Evolutionary conservation across 169 alveolate species (phyloP).

Genomic region (Plasmodium gaboni): DNA sequence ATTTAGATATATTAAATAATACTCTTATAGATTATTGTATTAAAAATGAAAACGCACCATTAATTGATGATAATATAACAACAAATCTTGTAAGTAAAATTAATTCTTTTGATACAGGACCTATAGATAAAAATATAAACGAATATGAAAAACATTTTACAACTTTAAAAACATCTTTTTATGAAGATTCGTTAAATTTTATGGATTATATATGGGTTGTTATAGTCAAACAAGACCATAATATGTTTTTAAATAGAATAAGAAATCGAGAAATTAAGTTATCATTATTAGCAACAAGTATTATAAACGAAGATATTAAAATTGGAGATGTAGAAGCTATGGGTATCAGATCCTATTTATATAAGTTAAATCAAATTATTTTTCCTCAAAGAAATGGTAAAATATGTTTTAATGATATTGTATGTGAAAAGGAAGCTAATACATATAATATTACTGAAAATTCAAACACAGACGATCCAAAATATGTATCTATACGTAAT

Average conservation of each 20-base stretch:
- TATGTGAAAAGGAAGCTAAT: conserved; percentile 2
- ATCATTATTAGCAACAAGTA: conserved; percentile 8
- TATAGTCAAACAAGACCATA: background rate
- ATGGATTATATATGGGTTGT: conserved; percentile 39
- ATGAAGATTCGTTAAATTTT: background rate
- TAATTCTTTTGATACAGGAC: conserved; percentile 6
- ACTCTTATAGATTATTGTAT: conserved; percentile 25
- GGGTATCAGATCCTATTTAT: conserved; percentile 16
- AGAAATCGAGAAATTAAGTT: background rate
- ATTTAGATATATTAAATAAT: conserved; percentile 18
- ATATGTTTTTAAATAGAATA: background rate
- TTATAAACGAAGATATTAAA: conserved; percentile 11
- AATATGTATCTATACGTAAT: conserved; percentile 3
- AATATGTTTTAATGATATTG: conserved; percentile 17
- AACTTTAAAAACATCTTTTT: conserved; percentile 1
- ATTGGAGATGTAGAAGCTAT: background rate
- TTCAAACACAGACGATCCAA: conserved; percentile 5
- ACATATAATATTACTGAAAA: conserved; percentile 16
- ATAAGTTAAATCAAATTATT: background rate
- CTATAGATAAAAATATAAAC: conserved; percentile 2
- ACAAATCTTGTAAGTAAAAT: background rate
- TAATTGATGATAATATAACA: conserved; percentile 1
- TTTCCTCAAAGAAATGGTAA: background rate
- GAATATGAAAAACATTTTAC: conserved; percentile 12
- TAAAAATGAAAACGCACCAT: conserved; percentile 6